A percentile compares a stretch with the other conserved stretches of the same genome.
phyloP scores from a whole-genome alignment of 805 yeast species.

The Wilhelminamyces savonicus region DNA sequence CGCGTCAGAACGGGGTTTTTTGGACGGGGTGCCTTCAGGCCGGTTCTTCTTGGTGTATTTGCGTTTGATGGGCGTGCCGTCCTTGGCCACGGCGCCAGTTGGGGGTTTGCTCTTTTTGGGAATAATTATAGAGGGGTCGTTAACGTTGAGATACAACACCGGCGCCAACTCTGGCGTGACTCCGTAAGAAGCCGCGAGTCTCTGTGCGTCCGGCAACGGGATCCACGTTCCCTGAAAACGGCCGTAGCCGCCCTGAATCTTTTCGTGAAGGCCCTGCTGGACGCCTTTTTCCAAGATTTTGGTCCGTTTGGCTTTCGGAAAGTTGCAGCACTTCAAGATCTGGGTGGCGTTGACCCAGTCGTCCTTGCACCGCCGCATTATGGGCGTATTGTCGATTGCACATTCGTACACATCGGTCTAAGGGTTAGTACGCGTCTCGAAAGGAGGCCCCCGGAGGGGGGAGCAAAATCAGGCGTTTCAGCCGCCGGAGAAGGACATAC shows the following conservation, averaged over 20 bases:
- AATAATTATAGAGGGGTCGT: slow-evolving; percentile 29
- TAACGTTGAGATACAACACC: slow-evolving; percentile 31
- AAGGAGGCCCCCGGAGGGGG: too few relatives aligned
- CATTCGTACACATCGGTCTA: slow-evolving; percentile 67
- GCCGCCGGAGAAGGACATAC: slow-evolving; percentile 20
- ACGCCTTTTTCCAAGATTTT: slow-evolving; percentile 89
- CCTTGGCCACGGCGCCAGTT: slow-evolving; percentile 22
- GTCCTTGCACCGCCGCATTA: slow-evolving; percentile 86
- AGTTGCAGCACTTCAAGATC: slow-evolving; percentile 85
- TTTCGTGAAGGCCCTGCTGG: slow-evolving; percentile 85
- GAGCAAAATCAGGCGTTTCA: background rate
- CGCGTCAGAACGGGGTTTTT: slow-evolving; percentile 23
- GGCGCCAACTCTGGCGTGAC: slow-evolving; percentile 35
- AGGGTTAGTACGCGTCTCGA: slow-evolving; percentile 1
- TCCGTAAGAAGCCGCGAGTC: slow-evolving; percentile 34
- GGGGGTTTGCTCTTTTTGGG: slow-evolving; percentile 29
- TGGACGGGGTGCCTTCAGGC: slow-evolving; percentile 51
- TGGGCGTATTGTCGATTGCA: slow-evolving; percentile 58
- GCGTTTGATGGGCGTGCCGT: slow-evolving; percentile 36
- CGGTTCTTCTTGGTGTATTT: slow-evolving; percentile 51
- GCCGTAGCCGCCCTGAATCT: slow-evolving; percentile 96
- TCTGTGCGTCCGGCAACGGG: slow-evolving; percentile 66
- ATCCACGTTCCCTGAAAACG: slow-evolving; percentile 98
- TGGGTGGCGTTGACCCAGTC: slow-evolving; percentile 98
- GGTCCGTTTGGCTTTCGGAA: slow-evolving; percentile 91